These are phyloP conservation scores for Dioscorea zingiberensis DNA, from an alignment of 106 monocot genomes.

Conservation along the genomic window DNA sequence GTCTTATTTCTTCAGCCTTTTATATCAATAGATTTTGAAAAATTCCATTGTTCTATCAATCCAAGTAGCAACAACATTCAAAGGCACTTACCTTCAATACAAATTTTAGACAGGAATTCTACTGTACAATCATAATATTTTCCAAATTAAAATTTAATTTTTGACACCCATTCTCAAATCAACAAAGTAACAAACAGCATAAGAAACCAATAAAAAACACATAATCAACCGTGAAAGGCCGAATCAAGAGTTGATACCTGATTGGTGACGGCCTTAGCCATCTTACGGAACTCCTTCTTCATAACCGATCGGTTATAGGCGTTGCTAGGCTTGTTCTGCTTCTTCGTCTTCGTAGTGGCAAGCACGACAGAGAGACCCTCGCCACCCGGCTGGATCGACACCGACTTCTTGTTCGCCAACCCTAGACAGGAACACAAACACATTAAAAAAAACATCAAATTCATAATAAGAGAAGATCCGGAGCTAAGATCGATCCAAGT, in stretches of 20 bases:
- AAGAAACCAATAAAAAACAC: too few relatives aligned
- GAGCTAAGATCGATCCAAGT: neutral
- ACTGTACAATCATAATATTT: too few relatives aligned
- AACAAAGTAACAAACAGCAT: too few relatives aligned
- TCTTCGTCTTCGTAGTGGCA: slow-evolving; percentile 51
- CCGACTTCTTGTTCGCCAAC: slow-evolving; percentile 64
- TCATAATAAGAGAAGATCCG: neutral
- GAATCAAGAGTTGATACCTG: slow-evolving; percentile 29
- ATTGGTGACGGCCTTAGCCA: slow-evolving; percentile 56
- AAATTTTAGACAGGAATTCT: too few relatives aligned
- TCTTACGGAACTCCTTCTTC: slow-evolving; percentile 66
- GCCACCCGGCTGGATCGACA: slow-evolving; percentile 40
- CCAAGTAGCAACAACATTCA: too few relatives aligned
- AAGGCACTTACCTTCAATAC: too few relatives aligned
- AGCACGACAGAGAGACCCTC: slow-evolving; percentile 43
- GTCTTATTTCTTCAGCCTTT: too few relatives aligned
- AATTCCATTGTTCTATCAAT: too few relatives aligned
- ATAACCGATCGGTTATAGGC: slow-evolving; percentile 39
- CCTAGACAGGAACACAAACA: slow-evolving; percentile 19
- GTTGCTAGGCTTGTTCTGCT: slow-evolving; percentile 40
- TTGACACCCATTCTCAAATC: too few relatives aligned
- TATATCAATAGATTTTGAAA: too few relatives aligned
- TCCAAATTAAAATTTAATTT: too few relatives aligned
- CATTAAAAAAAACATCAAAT: neutral
- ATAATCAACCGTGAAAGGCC: too few relatives aligned